A percentile compares a stretch with the other conserved stretches of the same genome.
phyloP scores from a whole-genome alignment of 2,329 filamentous ascomycete genomes.

The Xylariales sp. region DNA sequence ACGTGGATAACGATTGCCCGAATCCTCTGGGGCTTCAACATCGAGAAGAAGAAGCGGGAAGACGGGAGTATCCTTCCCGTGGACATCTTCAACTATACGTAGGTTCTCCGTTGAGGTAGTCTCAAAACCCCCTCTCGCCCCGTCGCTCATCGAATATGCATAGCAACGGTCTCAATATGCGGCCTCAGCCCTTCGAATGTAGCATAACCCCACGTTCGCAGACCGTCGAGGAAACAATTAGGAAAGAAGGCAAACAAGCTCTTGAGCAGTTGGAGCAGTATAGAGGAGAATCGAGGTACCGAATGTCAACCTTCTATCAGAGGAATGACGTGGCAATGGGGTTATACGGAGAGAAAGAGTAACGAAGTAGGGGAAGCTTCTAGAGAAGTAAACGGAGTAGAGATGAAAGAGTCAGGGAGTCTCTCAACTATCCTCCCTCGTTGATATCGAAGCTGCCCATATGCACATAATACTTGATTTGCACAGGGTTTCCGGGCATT shows the following conservation, averaged over 20 bases:
- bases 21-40: conserved; percentile 53
- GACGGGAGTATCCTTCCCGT: conserved; percentile 43
- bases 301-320: conserved; percentile 49
- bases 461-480: no score
- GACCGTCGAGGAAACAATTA: conserved; percentile 43
- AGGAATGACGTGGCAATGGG: conserved; percentile 18
- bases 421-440: no score
- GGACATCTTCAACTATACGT: conserved; percentile 54
- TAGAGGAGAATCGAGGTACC: conserved; percentile 52
- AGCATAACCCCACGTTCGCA: conserved; percentile 45
- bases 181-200: conserved; percentile 50
- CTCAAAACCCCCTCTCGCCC: no score
- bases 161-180: conserved; percentile 55
- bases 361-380: no score
- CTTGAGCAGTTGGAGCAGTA: conserved; percentile 46
- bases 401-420: no score
- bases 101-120: conserved; percentile 22
- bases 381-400: no score
- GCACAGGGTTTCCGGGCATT: no score
- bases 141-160: background rate
- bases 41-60: conserved; percentile 33
- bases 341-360: conserved; percentile 8
- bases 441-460: no score
- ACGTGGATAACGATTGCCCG: conserved; percentile 54
- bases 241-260: conserved; percentile 48